Evolutionary conservation across 352 stramenopile genomes (phyloP), one percentile per base, ranked within the genome.

Genomic region (Phytophthora ramorum): DNA sequence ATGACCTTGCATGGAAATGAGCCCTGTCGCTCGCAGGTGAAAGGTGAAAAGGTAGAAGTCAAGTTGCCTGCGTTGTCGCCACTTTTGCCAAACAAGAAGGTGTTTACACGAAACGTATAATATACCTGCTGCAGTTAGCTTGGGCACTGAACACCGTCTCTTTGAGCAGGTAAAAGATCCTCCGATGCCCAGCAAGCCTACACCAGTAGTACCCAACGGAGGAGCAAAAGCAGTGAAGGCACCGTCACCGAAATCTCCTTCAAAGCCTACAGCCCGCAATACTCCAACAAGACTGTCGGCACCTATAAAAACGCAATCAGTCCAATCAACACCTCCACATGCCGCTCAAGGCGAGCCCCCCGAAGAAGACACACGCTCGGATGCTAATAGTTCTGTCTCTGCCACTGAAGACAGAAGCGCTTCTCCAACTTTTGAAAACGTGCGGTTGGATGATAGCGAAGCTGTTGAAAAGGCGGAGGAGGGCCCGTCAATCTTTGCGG

Each of bases 61-160:
- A 88, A 86, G 43, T 37, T 90, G 20, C 81, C 81, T 3, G 64
- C 54, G 7, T 55, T 90, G 20, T 54, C 67, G 19, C 16, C 70
- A n/a, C 32, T 44, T 16, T 73, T 59, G 20, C 66, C 66, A 40
- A 66, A 5, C 7, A 87, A 79, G 40, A 84, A 79, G 58, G 75
- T 78, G 57, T 6, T 14, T 34, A 34, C 28, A 10, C 28, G 7
- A 20, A 34, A 6, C 4, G n/a, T n/a, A n/a, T n/a, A 32, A 24
- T 13, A n/a, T 12, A 40, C 41, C 38, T 24, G n/a, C 12, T 10
- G n/a, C 16, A 45, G 38, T 1, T 1, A 45, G 5, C 5, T 22
- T 45, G 14, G 20, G 17, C n/a, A 26, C 8, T 26, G 7, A 28
- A 16, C 40, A 24, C 14, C 17, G 40, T 46, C 28, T 16, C 7